Conservation (phyloP, 768 basidiomycete species). For the Boletus tomentosulus region DNA sequence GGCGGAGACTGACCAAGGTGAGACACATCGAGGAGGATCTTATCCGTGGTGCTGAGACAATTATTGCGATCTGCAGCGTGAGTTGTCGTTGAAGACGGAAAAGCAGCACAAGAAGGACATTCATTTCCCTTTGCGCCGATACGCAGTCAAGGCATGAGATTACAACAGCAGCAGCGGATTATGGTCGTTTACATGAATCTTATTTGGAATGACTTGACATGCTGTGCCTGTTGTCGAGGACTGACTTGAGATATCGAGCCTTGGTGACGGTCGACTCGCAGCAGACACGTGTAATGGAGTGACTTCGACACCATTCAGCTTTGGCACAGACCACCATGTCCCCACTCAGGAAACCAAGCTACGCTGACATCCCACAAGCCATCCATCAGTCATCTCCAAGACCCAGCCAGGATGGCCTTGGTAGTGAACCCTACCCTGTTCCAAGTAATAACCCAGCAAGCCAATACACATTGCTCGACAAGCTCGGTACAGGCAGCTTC, state of each 20-base stretch:
- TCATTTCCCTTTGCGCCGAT: constrained; percentile 93
- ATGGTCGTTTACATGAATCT: constrained; percentile 29
- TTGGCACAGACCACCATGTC: constrained; percentile 39
- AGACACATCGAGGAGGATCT: constrained; percentile 19
- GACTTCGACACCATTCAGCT: constrained; percentile 14
- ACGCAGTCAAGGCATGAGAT: constrained; percentile 86
- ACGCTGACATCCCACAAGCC: constrained; percentile 37
- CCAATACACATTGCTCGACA: constrained; percentile 90
- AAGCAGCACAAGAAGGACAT: constrained; percentile 92
- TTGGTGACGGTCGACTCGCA: neutral
- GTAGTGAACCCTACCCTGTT: constrained; percentile 61
- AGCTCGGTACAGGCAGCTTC: constrained; percentile 96
- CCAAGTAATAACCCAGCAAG: constrained; percentile 79
- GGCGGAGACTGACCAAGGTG: constrained; percentile 89
- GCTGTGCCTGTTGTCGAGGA: constrained; percentile 23
- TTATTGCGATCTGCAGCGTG: constrained; percentile 50
- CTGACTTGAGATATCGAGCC: constrained; percentile 1
- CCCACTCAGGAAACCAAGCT: constrained; percentile 38
- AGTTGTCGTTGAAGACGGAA: constrained; percentile 80
- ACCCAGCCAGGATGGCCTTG: constrained; percentile 35
- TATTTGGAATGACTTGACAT: constrained; percentile 33
- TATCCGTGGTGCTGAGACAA: constrained; percentile 3
- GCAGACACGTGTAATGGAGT: constrained; percentile 26
- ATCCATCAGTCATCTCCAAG: constrained; percentile 44
- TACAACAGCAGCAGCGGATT: constrained; percentile 15